Evolutionary conservation across 345 rosid species (phyloP).

Genomic region (Pugionium dolabratum): DNA sequence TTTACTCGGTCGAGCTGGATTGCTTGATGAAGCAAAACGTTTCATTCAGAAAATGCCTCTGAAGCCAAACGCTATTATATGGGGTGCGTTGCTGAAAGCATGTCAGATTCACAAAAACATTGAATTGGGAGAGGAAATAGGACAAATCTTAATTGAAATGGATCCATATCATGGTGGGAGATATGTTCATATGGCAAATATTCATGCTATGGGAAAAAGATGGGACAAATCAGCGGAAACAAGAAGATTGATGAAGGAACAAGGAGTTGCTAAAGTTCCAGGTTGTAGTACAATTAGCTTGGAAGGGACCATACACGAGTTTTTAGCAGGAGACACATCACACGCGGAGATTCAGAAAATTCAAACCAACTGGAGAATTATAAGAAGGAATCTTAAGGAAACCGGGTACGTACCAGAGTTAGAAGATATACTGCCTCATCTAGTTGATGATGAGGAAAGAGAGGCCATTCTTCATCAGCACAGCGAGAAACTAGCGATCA

Average conservation of each 20-base stretch:
- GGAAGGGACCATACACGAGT: slow-evolving; percentile 57
- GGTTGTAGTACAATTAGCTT: slow-evolving; percentile 63
- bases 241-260: slow-evolving; percentile 55
- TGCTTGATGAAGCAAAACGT: slow-evolving; percentile 53
- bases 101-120: slow-evolving; percentile 54
- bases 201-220: slow-evolving; percentile 52
- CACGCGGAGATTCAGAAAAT: slow-evolving; percentile 53
- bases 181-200: slow-evolving; percentile 58
- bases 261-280: slow-evolving; percentile 55
- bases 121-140: slow-evolving; percentile 60
- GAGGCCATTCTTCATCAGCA: slow-evolving; percentile 57
- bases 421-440: slow-evolving; percentile 43
- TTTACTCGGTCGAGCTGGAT: slow-evolving; percentile 74
- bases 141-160: slow-evolving; percentile 47
- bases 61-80: slow-evolving; percentile 60
- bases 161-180: slow-evolving; percentile 64
- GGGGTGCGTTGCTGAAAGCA: slow-evolving; percentile 71
- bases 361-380: slow-evolving; percentile 43
- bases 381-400: slow-evolving; percentile 43
- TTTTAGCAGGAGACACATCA: slow-evolving; percentile 55
- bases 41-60: slow-evolving; percentile 58
- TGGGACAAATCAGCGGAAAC: slow-evolving; percentile 64
- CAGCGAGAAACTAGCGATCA: slow-evolving; percentile 65
- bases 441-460: slow-evolving; percentile 53
- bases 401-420: slow-evolving; percentile 55